Conservation (phyloP, 208 protist species). For the Chromosphaera perkinsii region DNA sequence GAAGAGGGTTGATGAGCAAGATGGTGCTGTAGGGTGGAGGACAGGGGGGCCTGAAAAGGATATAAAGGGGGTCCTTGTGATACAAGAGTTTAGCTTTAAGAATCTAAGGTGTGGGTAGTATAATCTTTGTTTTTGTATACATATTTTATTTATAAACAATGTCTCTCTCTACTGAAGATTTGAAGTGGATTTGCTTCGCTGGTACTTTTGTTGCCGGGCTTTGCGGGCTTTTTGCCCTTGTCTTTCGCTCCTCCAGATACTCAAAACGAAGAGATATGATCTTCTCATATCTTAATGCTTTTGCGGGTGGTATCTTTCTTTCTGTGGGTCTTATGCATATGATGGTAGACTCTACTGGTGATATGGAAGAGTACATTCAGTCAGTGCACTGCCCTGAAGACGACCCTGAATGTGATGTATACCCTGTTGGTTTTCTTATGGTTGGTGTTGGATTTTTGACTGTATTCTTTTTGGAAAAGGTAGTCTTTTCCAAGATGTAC, state of each 20-base stretch:
- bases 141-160: no score
- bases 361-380: no score
- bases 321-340: constrained; percentile 21
- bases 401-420: constrained; percentile 3
- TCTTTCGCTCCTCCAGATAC: neutral
- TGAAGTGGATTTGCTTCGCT: constrained; percentile 2
- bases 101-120: no score
- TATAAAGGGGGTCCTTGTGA: no score
- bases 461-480: constrained; percentile 20
- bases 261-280: neutral
- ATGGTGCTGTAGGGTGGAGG: no score
- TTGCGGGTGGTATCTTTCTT: constrained; percentile 10
- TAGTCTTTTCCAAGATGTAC: constrained; percentile 10
- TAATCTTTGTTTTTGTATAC: no score
- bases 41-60: no score
- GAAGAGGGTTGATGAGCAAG: no score
- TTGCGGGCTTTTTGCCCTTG: constrained; percentile 4
- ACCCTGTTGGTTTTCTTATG: constrained; percentile 17
- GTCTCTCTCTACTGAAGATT: neutral
- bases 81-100: no score
- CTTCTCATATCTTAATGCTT: constrained; percentile 19
- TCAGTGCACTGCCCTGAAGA: no score
- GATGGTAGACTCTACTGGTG: constrained; percentile 13
- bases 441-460: constrained; percentile 10
- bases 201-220: constrained; percentile 15